Conservation (phyloP, 768 basidiomycete species). For the Kwoniella mangroviensis region DNA sequence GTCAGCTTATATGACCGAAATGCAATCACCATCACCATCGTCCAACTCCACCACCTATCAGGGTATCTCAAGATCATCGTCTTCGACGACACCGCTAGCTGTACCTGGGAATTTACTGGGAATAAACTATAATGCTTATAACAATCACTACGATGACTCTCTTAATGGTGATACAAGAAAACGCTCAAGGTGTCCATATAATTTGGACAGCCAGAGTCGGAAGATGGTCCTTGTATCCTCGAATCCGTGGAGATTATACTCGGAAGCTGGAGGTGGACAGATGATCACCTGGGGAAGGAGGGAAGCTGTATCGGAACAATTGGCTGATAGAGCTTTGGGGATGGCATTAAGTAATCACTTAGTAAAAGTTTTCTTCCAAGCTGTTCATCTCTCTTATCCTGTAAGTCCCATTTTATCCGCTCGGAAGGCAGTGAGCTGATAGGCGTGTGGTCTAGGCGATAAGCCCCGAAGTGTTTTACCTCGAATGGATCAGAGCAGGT, state of each 20-base stretch:
- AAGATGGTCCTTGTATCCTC: background rate
- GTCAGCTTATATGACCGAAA: background rate
- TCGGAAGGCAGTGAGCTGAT: background rate
- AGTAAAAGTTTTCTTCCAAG: constrained; percentile 39
- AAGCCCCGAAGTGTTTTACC: constrained; percentile 42
- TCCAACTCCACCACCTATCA: no score
- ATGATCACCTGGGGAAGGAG: constrained; percentile 33
- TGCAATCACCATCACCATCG: background rate
- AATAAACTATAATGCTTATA: no score
- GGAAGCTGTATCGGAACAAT: constrained; percentile 29
- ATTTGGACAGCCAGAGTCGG: background rate
- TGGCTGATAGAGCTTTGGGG: constrained; percentile 41
- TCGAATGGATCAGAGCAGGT: constrained; percentile 40
- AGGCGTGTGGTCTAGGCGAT: constrained; percentile 20
- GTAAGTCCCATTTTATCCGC: constrained; percentile 19
- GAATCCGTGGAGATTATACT: constrained; percentile 31
- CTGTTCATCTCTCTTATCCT: constrained; percentile 41
- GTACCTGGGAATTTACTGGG: no score
- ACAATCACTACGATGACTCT: no score
- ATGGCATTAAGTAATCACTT: constrained; percentile 36
- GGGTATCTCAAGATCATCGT: background rate
- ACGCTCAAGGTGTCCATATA: constrained; percentile 2
- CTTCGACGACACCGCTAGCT: no score
- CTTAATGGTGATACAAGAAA: constrained; percentile 2
- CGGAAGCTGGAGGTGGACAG: background rate